Conservation (phyloP, 2,329 filamentous ascomycete genomes). For the Diaporthe vaccinii region DNA sequence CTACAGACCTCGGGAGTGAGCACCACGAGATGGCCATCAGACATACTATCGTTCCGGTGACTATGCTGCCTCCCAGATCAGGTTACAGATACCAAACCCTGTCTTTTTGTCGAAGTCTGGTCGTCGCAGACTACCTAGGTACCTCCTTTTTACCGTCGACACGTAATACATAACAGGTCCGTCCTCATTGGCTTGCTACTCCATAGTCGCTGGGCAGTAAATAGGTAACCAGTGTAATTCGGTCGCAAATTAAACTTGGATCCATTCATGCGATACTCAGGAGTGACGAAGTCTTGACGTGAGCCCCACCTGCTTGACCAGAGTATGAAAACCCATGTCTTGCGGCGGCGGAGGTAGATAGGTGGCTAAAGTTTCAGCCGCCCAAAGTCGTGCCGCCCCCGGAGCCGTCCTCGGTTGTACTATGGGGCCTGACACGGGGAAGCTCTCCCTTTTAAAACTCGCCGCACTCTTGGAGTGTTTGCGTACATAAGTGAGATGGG, state of each 20-base stretch:
- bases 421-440: background rate
- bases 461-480: background rate
- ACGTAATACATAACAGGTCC: no score
- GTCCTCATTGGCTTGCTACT: background rate
- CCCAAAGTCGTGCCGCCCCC: background rate
- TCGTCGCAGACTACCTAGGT: no score
- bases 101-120: no score
- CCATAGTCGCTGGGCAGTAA: background rate
- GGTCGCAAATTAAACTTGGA: background rate
- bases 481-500: background rate
- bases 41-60: no score
- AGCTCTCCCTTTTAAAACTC: background rate
- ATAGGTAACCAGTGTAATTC: background rate
- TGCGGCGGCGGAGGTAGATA: background rate
- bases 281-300: background rate
- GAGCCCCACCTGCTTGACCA: background rate
- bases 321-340: background rate
- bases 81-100: no score
- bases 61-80: no score
- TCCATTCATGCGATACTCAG: background rate
- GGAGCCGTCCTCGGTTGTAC: background rate
- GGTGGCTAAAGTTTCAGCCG: background rate
- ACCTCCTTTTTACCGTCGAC: no score
- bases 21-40: background rate
- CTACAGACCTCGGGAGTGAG: background rate